These are phyloP conservation scores for Saccharum spontaneum DNA, from an alignment of 176 grass and related monocot genomes.

Conservation along the genomic window DNA sequence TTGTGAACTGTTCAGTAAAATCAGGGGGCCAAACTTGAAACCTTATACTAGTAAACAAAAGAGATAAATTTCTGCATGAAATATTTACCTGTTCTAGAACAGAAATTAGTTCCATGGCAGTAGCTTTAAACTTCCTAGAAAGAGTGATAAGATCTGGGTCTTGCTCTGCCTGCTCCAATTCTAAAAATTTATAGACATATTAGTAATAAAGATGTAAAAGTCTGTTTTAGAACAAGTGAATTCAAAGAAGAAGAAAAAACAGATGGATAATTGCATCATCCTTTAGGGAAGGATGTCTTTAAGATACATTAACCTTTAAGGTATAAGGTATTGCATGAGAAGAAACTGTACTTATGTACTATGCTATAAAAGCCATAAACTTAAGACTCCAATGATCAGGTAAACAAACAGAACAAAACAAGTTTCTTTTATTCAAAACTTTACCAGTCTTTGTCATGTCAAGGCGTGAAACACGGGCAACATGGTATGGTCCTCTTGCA, in stretches of 20 bases:
- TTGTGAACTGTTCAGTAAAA: not conserved
- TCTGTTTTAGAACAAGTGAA: not conserved
- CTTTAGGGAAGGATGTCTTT: not conserved
- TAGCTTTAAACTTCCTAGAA: slow-evolving; percentile 95
- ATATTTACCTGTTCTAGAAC: slow-evolving; percentile 88
- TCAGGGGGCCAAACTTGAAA: not conserved
- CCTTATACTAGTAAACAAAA: not conserved
- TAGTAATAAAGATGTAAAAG: not conserved
- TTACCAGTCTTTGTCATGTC: slow-evolving; percentile 95
- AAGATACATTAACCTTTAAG: not conserved
- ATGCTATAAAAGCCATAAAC: not conserved
- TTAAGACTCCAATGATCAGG: not conserved
- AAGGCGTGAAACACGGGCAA: slow-evolving; percentile 82
- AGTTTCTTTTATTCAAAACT: slow-evolving; percentile 6
- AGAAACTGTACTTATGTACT: slow-evolving; percentile 9
- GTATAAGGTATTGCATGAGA: slow-evolving; percentile 10
- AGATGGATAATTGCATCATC: not conserved
- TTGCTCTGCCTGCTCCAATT: slow-evolving; percentile 94
- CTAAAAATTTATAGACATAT: slow-evolving; percentile 47
- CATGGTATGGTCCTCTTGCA: slow-evolving; percentile 88
- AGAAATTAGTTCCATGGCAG: slow-evolving; percentile 96
- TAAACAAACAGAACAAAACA: not conserved
- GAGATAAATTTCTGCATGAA: not conserved
- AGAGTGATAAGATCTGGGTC: slow-evolving; percentile 87
- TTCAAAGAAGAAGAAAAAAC: not conserved